Percentiles rank a stretch among this genome's conserved stretches.
phyloP scores from a whole-genome alignment of 2,329 filamentous ascomycete species.

The Chaetomiaceae sp. region DNA sequence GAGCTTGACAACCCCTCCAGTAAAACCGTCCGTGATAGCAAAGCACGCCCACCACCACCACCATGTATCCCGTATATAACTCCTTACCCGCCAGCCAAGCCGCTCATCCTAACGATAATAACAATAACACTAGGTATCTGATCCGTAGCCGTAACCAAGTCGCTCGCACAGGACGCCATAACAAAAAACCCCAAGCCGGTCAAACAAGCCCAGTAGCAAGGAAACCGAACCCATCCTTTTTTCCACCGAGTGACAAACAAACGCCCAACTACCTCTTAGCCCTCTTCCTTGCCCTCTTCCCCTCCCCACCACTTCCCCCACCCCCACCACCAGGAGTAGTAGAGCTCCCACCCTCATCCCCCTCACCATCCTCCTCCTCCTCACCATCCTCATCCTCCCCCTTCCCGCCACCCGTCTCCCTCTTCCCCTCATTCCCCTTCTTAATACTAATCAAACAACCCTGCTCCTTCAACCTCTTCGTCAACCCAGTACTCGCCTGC shows the following conservation, averaged over 20 bases:
- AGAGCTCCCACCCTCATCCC: slow-evolving; percentile 7
- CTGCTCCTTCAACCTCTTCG: slow-evolving; percentile 70
- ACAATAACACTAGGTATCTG: slow-evolving; percentile 3
- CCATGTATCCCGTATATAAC: no score
- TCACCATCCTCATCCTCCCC: slow-evolving; percentile 45
- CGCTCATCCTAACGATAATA: no score
- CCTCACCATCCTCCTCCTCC: slow-evolving; percentile 29
- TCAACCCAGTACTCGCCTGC: slow-evolving; percentile 69
- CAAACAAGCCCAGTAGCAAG: not conserved
- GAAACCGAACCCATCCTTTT: not conserved
- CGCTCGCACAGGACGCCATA: not conserved
- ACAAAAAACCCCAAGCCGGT: no score
- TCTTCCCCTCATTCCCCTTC: slow-evolving; percentile 68
- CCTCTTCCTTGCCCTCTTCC: slow-evolving; percentile 18
- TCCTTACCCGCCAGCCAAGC: no score
- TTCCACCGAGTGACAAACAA: not conserved
- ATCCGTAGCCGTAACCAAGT: not conserved
- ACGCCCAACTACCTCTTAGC: slow-evolving; percentile 13
- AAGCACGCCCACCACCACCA: no score
- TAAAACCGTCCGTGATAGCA: no score
- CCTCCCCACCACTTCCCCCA: slow-evolving; percentile 31
- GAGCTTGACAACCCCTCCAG: no score
- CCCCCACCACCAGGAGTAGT: slow-evolving; percentile 39
- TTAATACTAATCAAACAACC: slow-evolving; percentile 82
- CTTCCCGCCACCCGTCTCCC: slow-evolving; percentile 28